phyloP scores from a whole-genome alignment of 805 yeast species.

The Deakozyma indianensis region DNA sequence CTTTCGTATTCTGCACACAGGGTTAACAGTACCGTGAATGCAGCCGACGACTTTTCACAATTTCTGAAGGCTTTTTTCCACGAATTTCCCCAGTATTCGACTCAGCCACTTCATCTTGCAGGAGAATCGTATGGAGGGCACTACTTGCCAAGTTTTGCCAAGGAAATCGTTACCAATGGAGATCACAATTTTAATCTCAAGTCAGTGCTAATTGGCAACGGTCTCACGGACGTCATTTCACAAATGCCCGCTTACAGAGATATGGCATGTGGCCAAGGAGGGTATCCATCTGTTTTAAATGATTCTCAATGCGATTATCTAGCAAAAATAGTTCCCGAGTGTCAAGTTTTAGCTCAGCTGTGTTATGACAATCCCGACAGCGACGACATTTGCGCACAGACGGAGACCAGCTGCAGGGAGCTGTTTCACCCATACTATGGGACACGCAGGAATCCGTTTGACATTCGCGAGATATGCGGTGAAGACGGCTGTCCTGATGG shows the following conservation, averaged over 20 bases:
- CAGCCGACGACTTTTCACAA: constrained; percentile 63
- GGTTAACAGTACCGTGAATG: constrained; percentile 56
- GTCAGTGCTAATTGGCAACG: constrained; percentile 81
- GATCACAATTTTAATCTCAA: constrained; percentile 39
- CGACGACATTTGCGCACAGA: constrained; percentile 77
- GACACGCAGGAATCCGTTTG: constrained; percentile 80
- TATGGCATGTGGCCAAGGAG: constrained; percentile 94
- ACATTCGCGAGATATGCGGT: constrained; percentile 55
- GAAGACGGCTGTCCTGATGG: constrained; percentile 8
- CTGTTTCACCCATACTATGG: constrained; percentile 65
- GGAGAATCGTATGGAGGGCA: constrained; percentile 82
- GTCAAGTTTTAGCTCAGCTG: constrained; percentile 52
- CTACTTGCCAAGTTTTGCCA: constrained; percentile 70
- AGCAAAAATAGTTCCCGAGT: constrained; percentile 53
- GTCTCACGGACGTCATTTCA: constrained; percentile 71
- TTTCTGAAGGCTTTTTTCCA: constrained; percentile 61
- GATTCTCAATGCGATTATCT: constrained; percentile 65
- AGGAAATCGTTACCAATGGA: constrained; percentile 37
- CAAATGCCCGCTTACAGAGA: constrained; percentile 73
- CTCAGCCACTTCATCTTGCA: constrained; percentile 53
- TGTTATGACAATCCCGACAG: constrained; percentile 54
- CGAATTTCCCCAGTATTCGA: constrained; percentile 41
- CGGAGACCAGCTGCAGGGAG: constrained; percentile 26
- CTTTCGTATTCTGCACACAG: constrained; percentile 37
- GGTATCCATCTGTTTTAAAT: constrained; percentile 57